Percentiles rank a stretch among this genome's conserved stretches.
Evolutionary conservation across 2,329 filamentous ascomycete genomes (phyloP).

Genomic region (Onygenales sp.): DNA sequence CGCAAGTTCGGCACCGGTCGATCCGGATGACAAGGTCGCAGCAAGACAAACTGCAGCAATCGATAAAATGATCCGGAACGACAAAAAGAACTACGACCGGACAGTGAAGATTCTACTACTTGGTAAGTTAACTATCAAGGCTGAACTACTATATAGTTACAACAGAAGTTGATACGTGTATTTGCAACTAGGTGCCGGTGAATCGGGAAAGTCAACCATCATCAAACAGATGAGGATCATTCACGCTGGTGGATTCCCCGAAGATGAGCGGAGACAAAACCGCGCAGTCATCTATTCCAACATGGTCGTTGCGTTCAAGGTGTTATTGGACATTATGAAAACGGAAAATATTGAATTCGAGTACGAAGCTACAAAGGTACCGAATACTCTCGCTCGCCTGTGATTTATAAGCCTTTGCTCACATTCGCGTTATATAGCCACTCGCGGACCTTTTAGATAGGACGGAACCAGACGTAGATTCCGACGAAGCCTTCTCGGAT

Average conservation of each 20-base stretch:
- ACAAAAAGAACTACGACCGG: constrained; percentile 76
- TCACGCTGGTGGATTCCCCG: constrained; percentile 83
- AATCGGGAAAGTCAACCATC: constrained; percentile 92
- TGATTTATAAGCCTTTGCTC: constrained; percentile 1
- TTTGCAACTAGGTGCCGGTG: constrained; percentile 63
- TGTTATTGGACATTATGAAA: constrained; percentile 83
- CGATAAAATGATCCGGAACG: constrained; percentile 72
- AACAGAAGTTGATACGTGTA: neutral
- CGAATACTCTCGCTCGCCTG: no score
- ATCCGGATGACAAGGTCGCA: constrained; percentile 32
- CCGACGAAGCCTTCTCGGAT: constrained; percentile 67
- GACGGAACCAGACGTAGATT: constrained; percentile 67
- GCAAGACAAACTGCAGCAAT: constrained; percentile 53
- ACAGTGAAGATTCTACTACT: constrained; percentile 92
- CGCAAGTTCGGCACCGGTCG: constrained; percentile 31
- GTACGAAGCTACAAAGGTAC: constrained; percentile 66
- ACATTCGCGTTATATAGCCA: constrained; percentile 43
- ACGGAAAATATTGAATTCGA: constrained; percentile 73
- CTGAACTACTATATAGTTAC: neutral
- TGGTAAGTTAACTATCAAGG: constrained; percentile 47
- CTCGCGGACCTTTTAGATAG: constrained; percentile 67
- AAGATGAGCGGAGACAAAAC: constrained; percentile 83
- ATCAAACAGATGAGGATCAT: constrained; percentile 99
- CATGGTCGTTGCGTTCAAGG: constrained; percentile 81
- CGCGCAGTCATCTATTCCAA: constrained; percentile 95